Base-by-base conservation (phyloP, 805 yeast species). In the Yamadazyma tumulicola region DNA sequence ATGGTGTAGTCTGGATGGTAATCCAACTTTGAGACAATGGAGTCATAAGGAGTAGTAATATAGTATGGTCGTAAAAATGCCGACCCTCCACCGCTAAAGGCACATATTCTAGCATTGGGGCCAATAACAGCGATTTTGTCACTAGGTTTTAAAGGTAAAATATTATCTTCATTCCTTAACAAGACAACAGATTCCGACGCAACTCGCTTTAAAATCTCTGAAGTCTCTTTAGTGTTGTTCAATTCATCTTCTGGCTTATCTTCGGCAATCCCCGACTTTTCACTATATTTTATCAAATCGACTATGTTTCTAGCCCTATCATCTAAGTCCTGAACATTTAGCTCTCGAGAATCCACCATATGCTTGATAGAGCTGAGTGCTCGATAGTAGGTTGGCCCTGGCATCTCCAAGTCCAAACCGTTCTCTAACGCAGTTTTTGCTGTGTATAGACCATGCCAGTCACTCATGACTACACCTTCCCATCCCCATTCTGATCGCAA, bases 331-430 rank as follows among this genome's bases (percentile, higher is more conserved):
- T 51, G 42, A 18, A 47, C 39, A 30, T 51, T 52, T 33, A 58
- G 43, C 39, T 58, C 64, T 24, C 48, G 43, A 5, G 57, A 43
- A 14, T 35, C 34, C 4, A 57, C 32, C 59, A 52, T 52, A 31
- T 54, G 60, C 18, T 37, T 35, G 11, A 57, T 24, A 14, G 44
- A 40, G 5, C 30, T 37, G 5, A 32, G 30, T 3, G 29, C 32
- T 40, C 64, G 45, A 35, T 54, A 49, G 15, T 28, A 38, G 2
- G 62, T 42, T 10, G 59, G 60, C 8, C 64, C 64, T 0, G 64
- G 64, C 64, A 58, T 58, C 41, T 58, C 64, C 41, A 58, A 45
- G 38, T 57, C 62, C 37, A 58, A 47, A 3, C 64, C 64, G 36
- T 46, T 47, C 32, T 46, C 49, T 35, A 58, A 44, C 5, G 60